These are phyloP conservation scores for Chaetomium globosum DNA, from an alignment of 2,329 filamentous ascomycete genomes.

Conservation along the genomic window DNA sequence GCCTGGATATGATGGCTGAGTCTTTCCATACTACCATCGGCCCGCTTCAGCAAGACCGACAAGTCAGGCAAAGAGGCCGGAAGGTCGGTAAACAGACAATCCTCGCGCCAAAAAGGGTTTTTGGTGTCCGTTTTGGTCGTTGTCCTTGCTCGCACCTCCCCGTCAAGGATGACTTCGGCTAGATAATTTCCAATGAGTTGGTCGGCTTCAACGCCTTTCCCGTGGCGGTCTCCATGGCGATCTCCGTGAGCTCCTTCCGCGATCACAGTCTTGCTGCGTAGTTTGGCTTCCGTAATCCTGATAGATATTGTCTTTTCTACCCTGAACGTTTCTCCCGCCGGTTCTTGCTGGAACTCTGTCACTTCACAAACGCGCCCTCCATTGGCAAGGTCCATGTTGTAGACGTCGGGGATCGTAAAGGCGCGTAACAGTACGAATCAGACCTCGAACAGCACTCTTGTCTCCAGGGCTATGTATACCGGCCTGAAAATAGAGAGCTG, in stretches of 20 bases:
- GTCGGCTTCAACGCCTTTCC: conserved; percentile 46
- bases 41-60: conserved; percentile 71
- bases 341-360: conserved; percentile 46
- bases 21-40: conserved; percentile 55
- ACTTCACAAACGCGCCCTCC: conserved; percentile 50
- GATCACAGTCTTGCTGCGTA: conserved; percentile 47
- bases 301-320: conserved; percentile 64
- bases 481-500: conserved; percentile 79
- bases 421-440: conserved; percentile 93
- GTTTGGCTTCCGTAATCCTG: conserved; percentile 64
- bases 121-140: conserved; percentile 70
- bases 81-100: conserved; percentile 75
- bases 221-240: conserved; percentile 40
- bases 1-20: conserved; percentile 50
- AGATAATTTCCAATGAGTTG: conserved; percentile 68
- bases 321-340: conserved; percentile 57
- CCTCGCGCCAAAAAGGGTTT: conserved; percentile 81
- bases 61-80: conserved; percentile 69
- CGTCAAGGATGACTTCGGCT: conserved; percentile 77
- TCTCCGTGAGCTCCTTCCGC: conserved; percentile 40
- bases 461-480: conserved; percentile 85
- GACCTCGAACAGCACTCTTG: conserved; percentile 87
- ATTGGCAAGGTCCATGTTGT: conserved; percentile 60
- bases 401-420: conserved; percentile 89
- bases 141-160: conserved; percentile 75